These are phyloP conservation scores for Exophiala mesophila DNA, from an alignment of 2,329 filamentous ascomycete genomes.

Conservation along the genomic window DNA sequence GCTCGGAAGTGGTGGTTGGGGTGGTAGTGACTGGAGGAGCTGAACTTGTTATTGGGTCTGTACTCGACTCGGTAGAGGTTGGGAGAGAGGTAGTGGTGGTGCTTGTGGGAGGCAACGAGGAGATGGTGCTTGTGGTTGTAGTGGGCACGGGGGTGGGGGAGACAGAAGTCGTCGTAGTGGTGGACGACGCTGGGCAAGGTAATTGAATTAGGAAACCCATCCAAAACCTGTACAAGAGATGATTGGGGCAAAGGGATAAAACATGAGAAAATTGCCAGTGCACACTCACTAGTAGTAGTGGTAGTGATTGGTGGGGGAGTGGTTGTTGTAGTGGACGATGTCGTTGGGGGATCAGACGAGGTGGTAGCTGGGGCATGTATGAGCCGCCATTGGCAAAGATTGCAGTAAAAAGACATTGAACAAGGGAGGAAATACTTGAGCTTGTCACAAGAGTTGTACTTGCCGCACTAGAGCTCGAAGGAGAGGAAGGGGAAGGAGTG, in stretches of 20 bases:
- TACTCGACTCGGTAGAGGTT: conserved; percentile 35
- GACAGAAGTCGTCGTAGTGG: conserved; percentile 7
- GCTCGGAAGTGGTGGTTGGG: conserved; percentile 2
- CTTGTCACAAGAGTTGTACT: too few relatives aligned
- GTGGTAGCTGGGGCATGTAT: conserved; percentile 1
- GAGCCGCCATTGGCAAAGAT: background rate
- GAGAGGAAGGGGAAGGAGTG: too few relatives aligned
- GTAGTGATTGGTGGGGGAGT: conserved; percentile 9
- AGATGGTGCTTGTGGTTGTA: conserved; percentile 7
- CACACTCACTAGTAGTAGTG: conserved; percentile 2
- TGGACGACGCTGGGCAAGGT: conserved; percentile 11
- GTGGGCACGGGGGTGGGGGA: conserved; percentile 10
- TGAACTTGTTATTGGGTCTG: conserved; percentile 58
- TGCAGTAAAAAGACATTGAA: too few relatives aligned
- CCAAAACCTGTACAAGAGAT: background rate
- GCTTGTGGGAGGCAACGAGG: conserved; percentile 6
- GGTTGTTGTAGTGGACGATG: conserved; percentile 13
- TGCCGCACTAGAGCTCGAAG: too few relatives aligned
- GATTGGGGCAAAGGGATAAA: too few relatives aligned
- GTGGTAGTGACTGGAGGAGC: conserved; percentile 8
- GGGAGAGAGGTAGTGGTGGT: conserved; percentile 11
- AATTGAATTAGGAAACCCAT: background rate
- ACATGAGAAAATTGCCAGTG: background rate
- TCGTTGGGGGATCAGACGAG: conserved; percentile 8
- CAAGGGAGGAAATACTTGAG: too few relatives aligned